phyloP scores from a whole-genome alignment of 192 early-diverging fungal species.

The Podila minutissima region DNA sequence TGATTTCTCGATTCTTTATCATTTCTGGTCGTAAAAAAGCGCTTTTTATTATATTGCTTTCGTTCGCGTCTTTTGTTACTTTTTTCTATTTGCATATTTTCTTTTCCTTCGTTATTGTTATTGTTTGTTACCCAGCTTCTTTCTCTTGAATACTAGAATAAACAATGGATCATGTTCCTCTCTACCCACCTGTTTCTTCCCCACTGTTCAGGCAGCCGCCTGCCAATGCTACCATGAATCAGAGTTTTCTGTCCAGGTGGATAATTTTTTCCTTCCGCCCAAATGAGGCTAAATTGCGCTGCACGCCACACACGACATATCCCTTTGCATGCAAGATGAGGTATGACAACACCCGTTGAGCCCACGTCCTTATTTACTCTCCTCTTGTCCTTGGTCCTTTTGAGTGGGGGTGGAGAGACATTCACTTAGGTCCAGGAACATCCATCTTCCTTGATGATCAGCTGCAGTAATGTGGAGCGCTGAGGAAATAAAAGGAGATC shows the following conservation, averaged over 20 bases:
- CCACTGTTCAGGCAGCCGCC: not conserved
- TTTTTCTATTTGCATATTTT: not conserved
- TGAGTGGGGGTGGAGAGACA: not conserved
- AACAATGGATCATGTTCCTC: no score
- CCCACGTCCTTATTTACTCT: no score
- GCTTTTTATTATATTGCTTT: not conserved
- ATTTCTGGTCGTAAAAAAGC: slow-evolving; percentile 49
- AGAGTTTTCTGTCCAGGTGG: not conserved
- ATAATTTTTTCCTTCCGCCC: not conserved
- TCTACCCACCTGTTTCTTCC: no score
- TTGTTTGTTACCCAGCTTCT: not conserved
- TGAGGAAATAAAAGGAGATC: not conserved
- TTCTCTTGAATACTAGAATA: no score
- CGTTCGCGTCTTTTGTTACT: not conserved
- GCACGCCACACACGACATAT: no score
- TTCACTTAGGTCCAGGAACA: not conserved
- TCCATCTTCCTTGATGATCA: not conserved
- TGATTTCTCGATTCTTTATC: slow-evolving; percentile 70
- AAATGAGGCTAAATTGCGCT: not conserved
- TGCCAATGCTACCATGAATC: not conserved
- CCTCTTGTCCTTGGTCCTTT: no score
- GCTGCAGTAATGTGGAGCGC: not conserved
- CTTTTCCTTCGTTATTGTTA: not conserved
- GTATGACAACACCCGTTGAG: no score
- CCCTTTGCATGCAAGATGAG: no score